Evolutionary conservation across 2,329 filamentous ascomycete genomes (phyloP).

Genomic region (Cladophialophora carrionii): DNA sequence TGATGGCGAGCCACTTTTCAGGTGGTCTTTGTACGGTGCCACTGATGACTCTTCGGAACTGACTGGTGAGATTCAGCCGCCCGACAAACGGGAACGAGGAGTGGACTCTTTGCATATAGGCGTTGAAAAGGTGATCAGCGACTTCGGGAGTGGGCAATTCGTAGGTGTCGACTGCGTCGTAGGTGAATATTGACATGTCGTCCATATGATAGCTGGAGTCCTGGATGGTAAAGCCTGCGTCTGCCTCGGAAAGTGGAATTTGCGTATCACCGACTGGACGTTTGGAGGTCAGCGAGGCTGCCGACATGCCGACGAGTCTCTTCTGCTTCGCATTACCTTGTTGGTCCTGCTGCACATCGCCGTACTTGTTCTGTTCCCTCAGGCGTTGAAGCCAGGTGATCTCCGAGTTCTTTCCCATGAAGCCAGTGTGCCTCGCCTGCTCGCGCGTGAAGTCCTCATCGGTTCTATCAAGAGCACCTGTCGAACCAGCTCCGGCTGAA

Average conservation of each 20-base stretch:
- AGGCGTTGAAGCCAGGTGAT: constrained; percentile 52
- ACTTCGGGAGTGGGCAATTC: constrained; percentile 47
- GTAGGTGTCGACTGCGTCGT: constrained; percentile 49
- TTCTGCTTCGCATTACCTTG: constrained; percentile 23
- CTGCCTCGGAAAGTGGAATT: constrained; percentile 42
- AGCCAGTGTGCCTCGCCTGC: constrained; percentile 46
- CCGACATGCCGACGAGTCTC: constrained; percentile 18
- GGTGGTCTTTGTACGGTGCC: constrained; percentile 41
- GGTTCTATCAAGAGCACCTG: constrained; percentile 52
- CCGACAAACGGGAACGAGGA: constrained; percentile 52
- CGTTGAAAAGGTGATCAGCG: constrained; percentile 49
- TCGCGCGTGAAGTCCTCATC: constrained; percentile 51
- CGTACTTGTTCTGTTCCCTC: constrained; percentile 46
- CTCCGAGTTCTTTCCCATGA: constrained; percentile 53
- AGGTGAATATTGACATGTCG: constrained; percentile 48
- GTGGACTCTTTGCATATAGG: constrained; percentile 50
- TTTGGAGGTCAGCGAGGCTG: constrained; percentile 32
- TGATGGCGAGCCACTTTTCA: constrained; percentile 50
- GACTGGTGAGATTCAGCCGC: constrained; percentile 46
- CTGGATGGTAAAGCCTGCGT: constrained; percentile 36
- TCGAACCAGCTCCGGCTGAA: constrained; percentile 44
- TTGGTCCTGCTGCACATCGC: constrained; percentile 24
- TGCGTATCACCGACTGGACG: constrained; percentile 36
- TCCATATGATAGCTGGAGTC: constrained; percentile 49
- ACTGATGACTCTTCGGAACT: constrained; percentile 46